phyloP scores from a whole-genome alignment of 148 eudicot species.

The Vaccinium vitisidaea region DNA sequence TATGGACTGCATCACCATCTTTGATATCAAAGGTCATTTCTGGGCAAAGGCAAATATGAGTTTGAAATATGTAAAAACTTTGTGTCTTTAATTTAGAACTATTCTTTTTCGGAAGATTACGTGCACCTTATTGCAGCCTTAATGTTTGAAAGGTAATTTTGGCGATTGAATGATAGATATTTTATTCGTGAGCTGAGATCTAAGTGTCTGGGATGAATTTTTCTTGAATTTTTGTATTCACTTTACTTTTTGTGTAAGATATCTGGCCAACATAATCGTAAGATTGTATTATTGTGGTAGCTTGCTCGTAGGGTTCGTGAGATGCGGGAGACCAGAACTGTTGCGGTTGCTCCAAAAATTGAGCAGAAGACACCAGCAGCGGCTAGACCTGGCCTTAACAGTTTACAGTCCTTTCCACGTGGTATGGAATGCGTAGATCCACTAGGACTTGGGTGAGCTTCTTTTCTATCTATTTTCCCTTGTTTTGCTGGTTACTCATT shows the following conservation, averaged over 20 bases:
- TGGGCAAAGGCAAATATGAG: background rate
- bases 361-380: conserved; percentile 64
- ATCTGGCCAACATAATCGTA: background rate
- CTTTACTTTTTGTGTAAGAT: conserved; percentile 6
- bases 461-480: conserved; percentile 5
- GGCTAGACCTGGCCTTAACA: conserved; percentile 58
- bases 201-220: background rate
- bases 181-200: background rate
- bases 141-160: background rate
- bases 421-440: conserved; percentile 98
- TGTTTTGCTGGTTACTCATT: background rate
- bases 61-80: background rate
- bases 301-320: conserved; percentile 97
- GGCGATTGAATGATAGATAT: background rate
- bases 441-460: conserved; percentile 81
- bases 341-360: conserved; percentile 55
- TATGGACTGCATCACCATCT: background rate
- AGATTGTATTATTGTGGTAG: conserved; percentile 42
- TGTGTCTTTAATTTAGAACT: background rate
- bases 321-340: conserved; percentile 87
- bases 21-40: background rate
- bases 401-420: conserved; percentile 85
- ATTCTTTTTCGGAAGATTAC: background rate
- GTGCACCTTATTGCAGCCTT: background rate
- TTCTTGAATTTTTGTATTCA: background rate